phyloP scores from a whole-genome alignment of 2,329 filamentous ascomycete species.

The Trichoderma pleuroti region DNA sequence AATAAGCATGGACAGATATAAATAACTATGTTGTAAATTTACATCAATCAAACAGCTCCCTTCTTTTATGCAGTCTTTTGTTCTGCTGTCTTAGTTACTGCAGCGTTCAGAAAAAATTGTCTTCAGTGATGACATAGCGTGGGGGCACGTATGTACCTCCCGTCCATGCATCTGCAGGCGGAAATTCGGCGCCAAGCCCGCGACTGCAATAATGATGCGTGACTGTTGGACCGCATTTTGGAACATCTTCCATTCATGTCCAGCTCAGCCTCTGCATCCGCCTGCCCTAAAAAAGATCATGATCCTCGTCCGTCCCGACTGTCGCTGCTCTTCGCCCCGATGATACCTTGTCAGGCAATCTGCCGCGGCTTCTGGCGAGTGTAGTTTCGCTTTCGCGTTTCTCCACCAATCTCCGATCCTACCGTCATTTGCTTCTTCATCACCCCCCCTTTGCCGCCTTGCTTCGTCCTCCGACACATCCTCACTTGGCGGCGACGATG shows the following conservation, averaged over 20 bases:
- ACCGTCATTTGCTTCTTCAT: neutral
- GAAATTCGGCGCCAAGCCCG: slow-evolving; percentile 1
- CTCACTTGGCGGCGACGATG: slow-evolving; percentile 27
- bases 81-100: neutral
- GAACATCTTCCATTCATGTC: neutral
- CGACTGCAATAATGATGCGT: slow-evolving; percentile 4
- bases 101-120: neutral
- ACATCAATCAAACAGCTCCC: neutral
- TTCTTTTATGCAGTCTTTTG: neutral
- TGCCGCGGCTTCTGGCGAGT: slow-evolving; percentile 11
- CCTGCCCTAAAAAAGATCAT: neutral
- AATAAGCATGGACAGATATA: neutral
- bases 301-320: neutral
- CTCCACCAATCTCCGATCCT: slow-evolving; percentile 17
- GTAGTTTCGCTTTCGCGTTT: slow-evolving; percentile 9
- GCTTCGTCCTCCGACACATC: slow-evolving; percentile 20
- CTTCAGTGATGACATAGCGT: slow-evolving; percentile 16
- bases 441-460: neutral
- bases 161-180: slow-evolving; percentile 8
- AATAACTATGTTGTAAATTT: neutral
- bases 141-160: slow-evolving; percentile 9
- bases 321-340: slow-evolving; percentile 8
- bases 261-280: neutral
- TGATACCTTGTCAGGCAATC: slow-evolving; percentile 16
- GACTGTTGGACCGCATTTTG: neutral